Conservation (phyloP, 1,139 yeast genomes). For the Blastobotrys ciferrii region DNA sequence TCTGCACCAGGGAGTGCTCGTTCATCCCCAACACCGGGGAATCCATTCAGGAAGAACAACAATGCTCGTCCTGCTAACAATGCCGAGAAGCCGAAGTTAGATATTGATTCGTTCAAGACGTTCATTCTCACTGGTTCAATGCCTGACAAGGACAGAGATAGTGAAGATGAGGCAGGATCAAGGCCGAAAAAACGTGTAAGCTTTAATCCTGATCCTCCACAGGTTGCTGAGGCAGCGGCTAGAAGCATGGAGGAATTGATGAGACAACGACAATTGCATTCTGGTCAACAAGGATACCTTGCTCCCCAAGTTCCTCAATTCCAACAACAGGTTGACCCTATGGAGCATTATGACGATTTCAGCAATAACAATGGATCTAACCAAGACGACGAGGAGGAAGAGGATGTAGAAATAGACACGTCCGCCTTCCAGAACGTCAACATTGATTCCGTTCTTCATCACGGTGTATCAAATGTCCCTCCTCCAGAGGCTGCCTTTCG, state of each 20-base stretch:
- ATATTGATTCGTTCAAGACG: constrained; percentile 39
- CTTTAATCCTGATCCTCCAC: constrained; percentile 39
- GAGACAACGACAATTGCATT: constrained; percentile 31
- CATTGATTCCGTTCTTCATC: constrained; percentile 39
- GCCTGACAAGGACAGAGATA: constrained; percentile 22
- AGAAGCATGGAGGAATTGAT: constrained; percentile 40
- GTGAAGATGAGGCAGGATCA: constrained; percentile 18
- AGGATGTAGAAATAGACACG: constrained; percentile 35
- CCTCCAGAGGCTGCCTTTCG: constrained; percentile 23
- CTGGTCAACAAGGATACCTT: constrained; percentile 12
- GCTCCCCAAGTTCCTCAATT: constrained; percentile 15
- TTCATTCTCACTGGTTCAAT: constrained; percentile 38
- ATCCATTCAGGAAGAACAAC: constrained; percentile 31
- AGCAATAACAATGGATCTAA: background rate
- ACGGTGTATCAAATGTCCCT: constrained; percentile 39
- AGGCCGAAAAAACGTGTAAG: constrained; percentile 37
- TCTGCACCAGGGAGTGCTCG: constrained; percentile 7
- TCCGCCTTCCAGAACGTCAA: constrained; percentile 39
- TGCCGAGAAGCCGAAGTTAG: constrained; percentile 26
- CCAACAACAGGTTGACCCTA: constrained; percentile 10
- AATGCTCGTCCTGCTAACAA: constrained; percentile 4
- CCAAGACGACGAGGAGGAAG: constrained; percentile 34
- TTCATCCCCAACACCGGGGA: constrained; percentile 20
- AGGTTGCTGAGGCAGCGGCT: constrained; percentile 42
- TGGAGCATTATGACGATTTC: background rate